Conservation (phyloP, 257 asterid genomes). For the Solanum bulbocastanum region DNA sequence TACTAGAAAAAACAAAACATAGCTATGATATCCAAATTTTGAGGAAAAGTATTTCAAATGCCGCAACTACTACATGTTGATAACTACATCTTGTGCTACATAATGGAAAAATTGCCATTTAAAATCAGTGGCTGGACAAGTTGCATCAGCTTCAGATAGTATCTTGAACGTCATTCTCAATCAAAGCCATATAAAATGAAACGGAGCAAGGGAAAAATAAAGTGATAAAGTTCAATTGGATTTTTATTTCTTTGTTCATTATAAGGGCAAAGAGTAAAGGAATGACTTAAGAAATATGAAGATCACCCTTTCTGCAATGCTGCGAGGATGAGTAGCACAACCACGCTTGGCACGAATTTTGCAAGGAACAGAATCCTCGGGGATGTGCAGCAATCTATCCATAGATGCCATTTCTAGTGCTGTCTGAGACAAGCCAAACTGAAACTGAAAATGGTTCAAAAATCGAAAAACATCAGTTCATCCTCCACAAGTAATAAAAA, state of each 20-base stretch:
- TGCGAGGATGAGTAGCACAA: conserved; percentile 91
- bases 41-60: neutral
- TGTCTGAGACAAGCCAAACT: conserved; percentile 55
- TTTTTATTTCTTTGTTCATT: neutral
- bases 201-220: neutral
- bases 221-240: neutral
- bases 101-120: neutral
- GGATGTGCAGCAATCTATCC: conserved; percentile 67
- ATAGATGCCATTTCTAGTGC: conserved; percentile 50
- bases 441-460: conserved; percentile 30
- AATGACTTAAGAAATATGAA: too few relatives aligned
- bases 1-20: neutral
- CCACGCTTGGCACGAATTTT: conserved; percentile 94
- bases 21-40: neutral
- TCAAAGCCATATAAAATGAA: neutral
- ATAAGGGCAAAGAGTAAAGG: neutral
- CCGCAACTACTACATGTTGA: neutral
- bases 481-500: neutral
- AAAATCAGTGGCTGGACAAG: neutral
- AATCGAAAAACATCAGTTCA: neutral
- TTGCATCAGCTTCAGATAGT: neutral
- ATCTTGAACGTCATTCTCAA: neutral
- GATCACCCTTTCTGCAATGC: conserved; percentile 83
- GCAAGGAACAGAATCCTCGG: conserved; percentile 78
- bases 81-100: neutral